Evolutionary conservation across 2,329 filamentous ascomycete genomes (phyloP), one percentile per base, ranked within the genome.

Genomic region (Colletotrichum viniferum): DNA sequence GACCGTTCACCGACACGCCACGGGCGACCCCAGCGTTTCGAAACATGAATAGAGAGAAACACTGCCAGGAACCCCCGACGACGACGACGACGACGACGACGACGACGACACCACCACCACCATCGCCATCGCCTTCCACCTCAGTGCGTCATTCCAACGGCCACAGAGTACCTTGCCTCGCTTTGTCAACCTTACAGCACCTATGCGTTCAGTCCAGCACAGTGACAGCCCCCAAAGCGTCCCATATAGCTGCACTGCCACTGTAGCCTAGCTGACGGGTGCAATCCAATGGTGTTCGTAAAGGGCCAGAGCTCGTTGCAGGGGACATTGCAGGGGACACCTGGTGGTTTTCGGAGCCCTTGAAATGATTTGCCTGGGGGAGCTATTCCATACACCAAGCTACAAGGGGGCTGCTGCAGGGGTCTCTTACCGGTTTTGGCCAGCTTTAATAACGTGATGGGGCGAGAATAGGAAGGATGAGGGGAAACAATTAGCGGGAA

Each of bases 1-100:
- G 76, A 77, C 74, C 62, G 61, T 55, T 72, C 73, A 77, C 75
- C 75, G 75, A 69, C 34, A 69, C 67, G 75, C 73, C 71, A 76
- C 48, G 38, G 69, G 48, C 48, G 28, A 36, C 34, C 34, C 70
- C 60, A 76, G 70, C 71, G 73, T 76, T 76, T 76, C 70, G 73
- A 76, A 76, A 76, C 73, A 72, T 28, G 67, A 60, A 36, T 62
- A 56, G 61, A 62, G 38, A 30, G 67, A 73, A 73, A 64, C 43
- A 64, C 26, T 63, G 34, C 58, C 71, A 63, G 36, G 30, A 26
- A 48, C n/a, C 21, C 28, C 64, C 64, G 36, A 24, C 63, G 8
- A 30, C 63, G 26, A 24, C 32, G 24, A 36, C 18, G 13, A 28
- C 38, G 16, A 48, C 36, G 7, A 26, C 21, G 5, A 26, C 26